Conservation (phyloP, 768 basidiomycete species). For the Hericium coralloides region DNA sequence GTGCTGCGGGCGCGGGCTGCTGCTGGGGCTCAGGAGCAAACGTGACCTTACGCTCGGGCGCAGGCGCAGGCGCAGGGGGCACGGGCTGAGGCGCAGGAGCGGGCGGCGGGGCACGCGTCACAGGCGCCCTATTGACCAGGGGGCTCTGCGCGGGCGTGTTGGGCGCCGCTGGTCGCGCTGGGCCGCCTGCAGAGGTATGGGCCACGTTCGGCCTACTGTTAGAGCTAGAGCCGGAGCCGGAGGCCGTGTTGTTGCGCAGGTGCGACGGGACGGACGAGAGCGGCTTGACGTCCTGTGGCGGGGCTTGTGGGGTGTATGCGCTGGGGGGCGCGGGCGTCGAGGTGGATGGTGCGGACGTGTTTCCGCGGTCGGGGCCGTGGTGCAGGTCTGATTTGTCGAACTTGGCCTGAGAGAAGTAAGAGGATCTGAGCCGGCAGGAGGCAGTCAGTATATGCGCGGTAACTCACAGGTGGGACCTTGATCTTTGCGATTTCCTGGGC, state of each 20-base stretch:
- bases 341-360: slow-evolving; percentile 25
- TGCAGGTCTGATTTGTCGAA: slow-evolving; percentile 61
- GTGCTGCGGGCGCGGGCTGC: neutral
- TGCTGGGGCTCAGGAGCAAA: neutral
- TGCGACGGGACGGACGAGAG: slow-evolving; percentile 32
- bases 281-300: slow-evolving; percentile 1
- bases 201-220: slow-evolving; percentile 9
- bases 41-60: neutral
- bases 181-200: slow-evolving; percentile 6
- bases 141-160: neutral
- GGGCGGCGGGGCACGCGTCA: neutral
- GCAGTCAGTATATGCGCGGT: neutral
- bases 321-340: neutral
- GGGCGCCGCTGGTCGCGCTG: neutral
- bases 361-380: slow-evolving; percentile 61
- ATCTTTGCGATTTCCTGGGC: slow-evolving; percentile 80
- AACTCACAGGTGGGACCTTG: slow-evolving; percentile 70
- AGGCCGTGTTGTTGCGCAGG: slow-evolving; percentile 18
- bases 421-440: neutral
- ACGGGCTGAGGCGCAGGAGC: neutral
- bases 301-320: slow-evolving; percentile 5
- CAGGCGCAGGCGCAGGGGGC: neutral
- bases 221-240: slow-evolving; percentile 6
- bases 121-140: neutral
- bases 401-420: slow-evolving; percentile 37